These are phyloP conservation scores for Tylopilus subfusipes DNA, from an alignment of 768 basidiomycete genomes.

Conservation along the genomic window DNA sequence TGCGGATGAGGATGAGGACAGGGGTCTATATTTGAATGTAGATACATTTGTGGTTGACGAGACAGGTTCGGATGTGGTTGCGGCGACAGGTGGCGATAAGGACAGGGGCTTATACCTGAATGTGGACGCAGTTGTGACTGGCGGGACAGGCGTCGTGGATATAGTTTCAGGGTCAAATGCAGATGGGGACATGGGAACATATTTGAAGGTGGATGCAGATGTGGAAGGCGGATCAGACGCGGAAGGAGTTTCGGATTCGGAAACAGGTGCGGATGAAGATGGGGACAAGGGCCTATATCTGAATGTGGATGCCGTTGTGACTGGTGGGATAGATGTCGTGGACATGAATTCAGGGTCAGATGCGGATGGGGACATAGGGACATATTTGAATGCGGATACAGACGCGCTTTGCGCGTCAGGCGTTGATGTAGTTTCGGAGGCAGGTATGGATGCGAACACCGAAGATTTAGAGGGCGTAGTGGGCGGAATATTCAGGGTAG, in stretches of 20 bases:
- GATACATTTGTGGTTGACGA: too few relatives aligned
- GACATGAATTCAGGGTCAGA: neutral
- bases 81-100: neutral
- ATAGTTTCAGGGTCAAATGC: neutral
- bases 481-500: neutral
- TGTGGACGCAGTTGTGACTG: neutral
- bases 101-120: too few relatives aligned
- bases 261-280: neutral
- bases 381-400: neutral
- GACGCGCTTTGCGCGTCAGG: neutral
- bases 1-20: neutral
- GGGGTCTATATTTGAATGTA: neutral
- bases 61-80: neutral
- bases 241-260: neutral
- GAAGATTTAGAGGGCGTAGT: neutral
- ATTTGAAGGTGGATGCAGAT: neutral
- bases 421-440: neutral
- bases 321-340: neutral
- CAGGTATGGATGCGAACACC: neutral
- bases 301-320: neutral
- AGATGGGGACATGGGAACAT: neutral
- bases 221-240: neutral
- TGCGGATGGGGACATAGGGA: neutral
- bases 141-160: neutral
- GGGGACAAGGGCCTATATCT: neutral